Conservation (phyloP, 1,139 yeast genomes). For the Suhomyces maxii region DNA sequence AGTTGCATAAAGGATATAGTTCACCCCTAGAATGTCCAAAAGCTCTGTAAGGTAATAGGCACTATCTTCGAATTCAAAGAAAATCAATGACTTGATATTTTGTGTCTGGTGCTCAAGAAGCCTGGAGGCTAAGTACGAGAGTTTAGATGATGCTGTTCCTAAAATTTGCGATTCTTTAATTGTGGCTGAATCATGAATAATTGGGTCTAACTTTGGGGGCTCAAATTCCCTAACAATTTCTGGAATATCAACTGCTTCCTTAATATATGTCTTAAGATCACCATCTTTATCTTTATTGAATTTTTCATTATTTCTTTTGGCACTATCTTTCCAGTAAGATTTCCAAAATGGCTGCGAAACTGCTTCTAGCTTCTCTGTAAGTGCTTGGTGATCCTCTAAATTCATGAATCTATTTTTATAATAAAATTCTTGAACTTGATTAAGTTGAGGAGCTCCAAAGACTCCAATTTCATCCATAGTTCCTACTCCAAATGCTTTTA, state of each 20-base stretch:
- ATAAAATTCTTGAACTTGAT: constrained; percentile 51
- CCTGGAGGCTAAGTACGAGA: constrained; percentile 57
- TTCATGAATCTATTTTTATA: constrained; percentile 50
- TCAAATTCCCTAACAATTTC: constrained; percentile 9
- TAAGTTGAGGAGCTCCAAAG: constrained; percentile 63
- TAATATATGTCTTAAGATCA: constrained; percentile 4
- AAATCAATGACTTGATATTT: constrained; percentile 57
- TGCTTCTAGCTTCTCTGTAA: constrained; percentile 29
- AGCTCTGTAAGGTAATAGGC: constrained; percentile 68
- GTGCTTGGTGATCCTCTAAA: constrained; percentile 24
- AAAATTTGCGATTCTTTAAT: constrained; percentile 39
- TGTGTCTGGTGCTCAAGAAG: constrained; percentile 50
- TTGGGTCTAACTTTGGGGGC: background rate
- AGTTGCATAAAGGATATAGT: constrained; percentile 64
- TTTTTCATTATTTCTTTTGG: constrained; percentile 33
- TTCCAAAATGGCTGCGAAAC: constrained; percentile 50
- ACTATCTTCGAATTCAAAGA: constrained; percentile 70
- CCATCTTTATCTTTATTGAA: constrained; percentile 27
- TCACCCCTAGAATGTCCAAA: constrained; percentile 58
- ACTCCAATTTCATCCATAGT: constrained; percentile 35
- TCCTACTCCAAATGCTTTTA: constrained; percentile 46
- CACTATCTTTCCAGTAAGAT: constrained; percentile 48
- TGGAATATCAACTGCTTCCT: constrained; percentile 14
- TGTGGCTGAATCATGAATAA: background rate
- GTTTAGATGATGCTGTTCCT: constrained; percentile 63